phyloP scores from a whole-genome alignment of 2,329 filamentous ascomycete genomes.

The Xylariaceae sp. region DNA sequence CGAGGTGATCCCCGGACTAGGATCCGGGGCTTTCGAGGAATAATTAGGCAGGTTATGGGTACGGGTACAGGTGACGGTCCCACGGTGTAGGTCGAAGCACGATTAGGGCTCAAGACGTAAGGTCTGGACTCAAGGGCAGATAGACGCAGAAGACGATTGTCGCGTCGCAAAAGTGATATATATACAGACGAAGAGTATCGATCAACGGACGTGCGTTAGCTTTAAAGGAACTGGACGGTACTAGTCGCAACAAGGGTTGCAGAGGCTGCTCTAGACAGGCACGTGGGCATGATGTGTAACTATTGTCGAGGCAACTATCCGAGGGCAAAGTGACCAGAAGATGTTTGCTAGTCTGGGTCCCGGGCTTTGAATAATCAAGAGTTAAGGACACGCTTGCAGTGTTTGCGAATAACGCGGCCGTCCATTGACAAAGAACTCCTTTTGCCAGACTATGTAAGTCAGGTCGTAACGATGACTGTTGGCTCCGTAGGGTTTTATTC shows the following conservation, averaged over 20 bases:
- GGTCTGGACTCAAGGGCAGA: not conserved
- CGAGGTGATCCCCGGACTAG: conserved; percentile 7
- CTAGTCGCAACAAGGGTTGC: not conserved
- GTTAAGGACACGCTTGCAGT: not conserved
- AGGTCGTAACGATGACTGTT: not conserved
- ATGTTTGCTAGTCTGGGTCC: not conserved
- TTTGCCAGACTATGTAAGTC: not conserved
- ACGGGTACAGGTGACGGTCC: not conserved
- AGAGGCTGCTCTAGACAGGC: not conserved
- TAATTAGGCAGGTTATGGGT: not conserved
- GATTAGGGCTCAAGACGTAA: not conserved
- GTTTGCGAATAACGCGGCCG: not conserved
- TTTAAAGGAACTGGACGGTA: not conserved
- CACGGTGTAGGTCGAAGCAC: not conserved
- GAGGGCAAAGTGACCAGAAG: not conserved
- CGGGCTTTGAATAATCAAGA: not conserved
- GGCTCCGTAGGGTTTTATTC: not conserved
- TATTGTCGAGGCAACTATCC: conserved; percentile 5
- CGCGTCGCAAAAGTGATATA: not conserved
- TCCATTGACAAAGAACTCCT: not conserved
- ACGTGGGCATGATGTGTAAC: not conserved
- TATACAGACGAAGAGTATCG: not conserved
- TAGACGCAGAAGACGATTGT: not conserved
- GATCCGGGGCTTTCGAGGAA: conserved; percentile 1
- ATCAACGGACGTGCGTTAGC: not conserved